These are phyloP conservation scores for Penicillium sp. DNA, from an alignment of 2,329 filamentous ascomycete genomes.

Conservation along the genomic window DNA sequence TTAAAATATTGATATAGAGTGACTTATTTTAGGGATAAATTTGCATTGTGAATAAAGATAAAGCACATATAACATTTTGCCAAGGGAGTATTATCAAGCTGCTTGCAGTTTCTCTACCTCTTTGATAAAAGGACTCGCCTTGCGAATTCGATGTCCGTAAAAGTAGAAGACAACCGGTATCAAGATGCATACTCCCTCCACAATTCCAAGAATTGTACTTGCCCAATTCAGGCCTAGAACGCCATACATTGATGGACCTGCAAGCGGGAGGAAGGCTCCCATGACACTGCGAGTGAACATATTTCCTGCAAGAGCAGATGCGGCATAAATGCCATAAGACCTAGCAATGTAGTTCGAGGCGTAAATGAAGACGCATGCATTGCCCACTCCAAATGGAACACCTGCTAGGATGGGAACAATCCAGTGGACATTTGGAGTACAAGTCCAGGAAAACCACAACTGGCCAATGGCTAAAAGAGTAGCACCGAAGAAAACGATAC, in stretches of 20 bases:
- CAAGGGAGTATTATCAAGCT: background rate
- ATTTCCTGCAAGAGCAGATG: conserved; percentile 74
- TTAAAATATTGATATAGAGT: no score
- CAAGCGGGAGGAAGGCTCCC: conserved; percentile 69
- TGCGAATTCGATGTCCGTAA: conserved; percentile 53
- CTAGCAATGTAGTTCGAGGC: conserved; percentile 72
- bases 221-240: conserved; percentile 71
- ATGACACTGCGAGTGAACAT: conserved; percentile 66
- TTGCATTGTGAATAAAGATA: background rate
- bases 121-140: conserved; percentile 51
- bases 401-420: conserved; percentile 72
- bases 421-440: conserved; percentile 74
- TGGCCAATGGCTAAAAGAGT: conserved; percentile 71
- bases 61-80: background rate
- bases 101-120: background rate
- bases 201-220: conserved; percentile 66
- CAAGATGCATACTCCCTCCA: conserved; percentile 69
- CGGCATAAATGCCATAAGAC: conserved; percentile 74
- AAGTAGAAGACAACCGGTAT: conserved; percentile 73
- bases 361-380: conserved; percentile 75
- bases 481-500: conserved; percentile 73
- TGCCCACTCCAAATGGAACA: conserved; percentile 75
- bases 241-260: conserved; percentile 68
- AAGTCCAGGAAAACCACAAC: conserved; percentile 82
- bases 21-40: no score